Conservation (phyloP, 192 early-diverging fungal species). For the Kappamyces sp. region DNA sequence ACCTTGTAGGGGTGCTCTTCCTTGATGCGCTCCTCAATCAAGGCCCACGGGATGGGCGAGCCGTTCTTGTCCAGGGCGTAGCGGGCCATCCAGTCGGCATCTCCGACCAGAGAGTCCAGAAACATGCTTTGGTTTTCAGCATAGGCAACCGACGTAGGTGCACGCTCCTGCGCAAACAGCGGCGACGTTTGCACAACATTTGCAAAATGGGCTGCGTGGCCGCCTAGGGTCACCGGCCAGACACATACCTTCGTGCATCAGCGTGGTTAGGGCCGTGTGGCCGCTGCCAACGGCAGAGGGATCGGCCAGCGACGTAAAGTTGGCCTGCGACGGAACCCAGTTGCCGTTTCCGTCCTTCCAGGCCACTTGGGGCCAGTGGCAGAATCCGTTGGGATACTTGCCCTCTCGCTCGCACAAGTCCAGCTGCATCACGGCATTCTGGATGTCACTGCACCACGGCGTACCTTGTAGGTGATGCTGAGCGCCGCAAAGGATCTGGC, state of each 20-base stretch:
- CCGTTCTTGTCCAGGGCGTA: conserved; percentile 26
- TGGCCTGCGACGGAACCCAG: conserved; percentile 34
- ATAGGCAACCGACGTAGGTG: conserved; percentile 33
- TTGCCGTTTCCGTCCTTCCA: conserved; percentile 22
- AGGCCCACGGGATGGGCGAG: conserved; percentile 30
- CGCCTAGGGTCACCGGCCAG: neutral
- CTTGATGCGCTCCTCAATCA: conserved; percentile 27
- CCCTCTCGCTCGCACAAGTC: conserved; percentile 31
- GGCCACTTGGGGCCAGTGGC: conserved; percentile 35
- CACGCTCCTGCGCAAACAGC: conserved; percentile 30
- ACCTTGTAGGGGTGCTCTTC: conserved; percentile 25
- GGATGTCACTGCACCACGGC: too few relatives aligned
- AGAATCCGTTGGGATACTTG: conserved; percentile 35
- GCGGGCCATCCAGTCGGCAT: conserved; percentile 29
- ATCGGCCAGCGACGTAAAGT: conserved; percentile 31
- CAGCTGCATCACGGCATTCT: conserved; percentile 23
- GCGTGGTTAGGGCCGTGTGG: conserved; percentile 27
- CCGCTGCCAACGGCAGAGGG: conserved; percentile 28
- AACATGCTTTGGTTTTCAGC: conserved; percentile 37
- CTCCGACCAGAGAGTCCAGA: conserved; percentile 28
- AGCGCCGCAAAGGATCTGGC: conserved; percentile 31
- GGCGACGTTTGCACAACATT: conserved; percentile 29
- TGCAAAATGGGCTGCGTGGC: conserved; percentile 32
- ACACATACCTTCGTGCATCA: conserved; percentile 32
- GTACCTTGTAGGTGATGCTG: conserved; percentile 19